Base-by-base conservation (phyloP, 2,329 filamentous ascomycete genomes). In the Cladophialophora exuberans region DNA sequence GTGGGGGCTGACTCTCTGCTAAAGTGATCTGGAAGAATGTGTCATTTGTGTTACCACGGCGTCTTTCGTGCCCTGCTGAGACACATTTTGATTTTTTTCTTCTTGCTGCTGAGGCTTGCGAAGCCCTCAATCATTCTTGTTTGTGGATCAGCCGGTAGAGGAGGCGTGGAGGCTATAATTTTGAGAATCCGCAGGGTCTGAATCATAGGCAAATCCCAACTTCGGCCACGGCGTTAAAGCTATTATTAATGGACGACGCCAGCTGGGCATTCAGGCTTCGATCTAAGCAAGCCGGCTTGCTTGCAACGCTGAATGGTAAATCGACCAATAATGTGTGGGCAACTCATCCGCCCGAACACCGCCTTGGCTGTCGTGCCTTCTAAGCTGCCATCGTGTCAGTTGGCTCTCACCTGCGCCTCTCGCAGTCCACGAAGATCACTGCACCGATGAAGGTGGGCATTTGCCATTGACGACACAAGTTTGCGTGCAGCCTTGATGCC, bases 281-380 rank as follows among this genome's bases (percentile, higher is more conserved):
- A 49, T 25, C 33, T n/a, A 26, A 31, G 18, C 18, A n/a, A 3
- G 20, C 15, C 23, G 15, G 15, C 23, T 13, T 35, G 13, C 18
- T 30, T 47, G 28, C 44, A 33, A 47, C 47, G 38, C 26, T 41
- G 33, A 42, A 48, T 10, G 3, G 45, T 30, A 13, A 47, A 15
- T 26, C 39, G 44, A 41, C 41, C 17, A 33, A 22, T 33, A 17
- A 18, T 17, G 26, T 9, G 25, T 47, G 52, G 18, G 20, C 38
- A 23, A n/a, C 30, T 31, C 2, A 43, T 56, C 57, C 57, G 53
- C 35, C 53, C 50, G 57, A 56, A 33, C 15, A 31, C 49, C 52
- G 49, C 31, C 57, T 59, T 59, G 53, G 57, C 54, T 28, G 20
- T 26, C 33, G 46, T 30, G 22, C n/a, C 11, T 25, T 47, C 47